Conservation (phyloP, 176 grass and related monocot genomes). For the Phyllostachys edulis region DNA sequence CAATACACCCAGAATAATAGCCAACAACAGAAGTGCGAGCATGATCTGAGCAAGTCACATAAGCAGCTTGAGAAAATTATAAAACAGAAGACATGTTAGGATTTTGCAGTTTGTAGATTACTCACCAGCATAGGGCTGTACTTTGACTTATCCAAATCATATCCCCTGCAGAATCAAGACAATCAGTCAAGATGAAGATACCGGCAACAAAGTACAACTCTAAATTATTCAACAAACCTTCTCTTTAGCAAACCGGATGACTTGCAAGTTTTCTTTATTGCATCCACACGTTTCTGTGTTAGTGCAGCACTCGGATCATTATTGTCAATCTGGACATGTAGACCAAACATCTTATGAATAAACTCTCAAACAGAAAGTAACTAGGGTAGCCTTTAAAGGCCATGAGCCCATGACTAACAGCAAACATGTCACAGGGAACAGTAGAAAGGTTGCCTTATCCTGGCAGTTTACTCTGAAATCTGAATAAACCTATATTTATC, state of each 20-base stretch:
- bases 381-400: neutral
- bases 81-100: neutral
- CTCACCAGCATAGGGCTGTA: slow-evolving; percentile 69
- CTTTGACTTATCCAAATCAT: slow-evolving; percentile 49
- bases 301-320: slow-evolving; percentile 65
- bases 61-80: slow-evolving; percentile 25
- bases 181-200: slow-evolving; percentile 10
- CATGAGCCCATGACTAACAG: neutral
- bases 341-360: neutral
- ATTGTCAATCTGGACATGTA: slow-evolving; percentile 47
- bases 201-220: neutral
- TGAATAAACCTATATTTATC: neutral
- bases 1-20: slow-evolving; percentile 59
- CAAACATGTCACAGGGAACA: neutral
- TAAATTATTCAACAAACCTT: slow-evolving; percentile 56
- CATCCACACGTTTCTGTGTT: slow-evolving; percentile 53
- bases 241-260: slow-evolving; percentile 62
- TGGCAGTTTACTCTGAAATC: neutral
- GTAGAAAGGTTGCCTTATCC: neutral
- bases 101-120: slow-evolving; percentile 1
- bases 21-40: slow-evolving; percentile 53
- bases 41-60: slow-evolving; percentile 48
- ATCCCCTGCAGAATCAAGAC: slow-evolving; percentile 45
- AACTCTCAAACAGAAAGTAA: no score
- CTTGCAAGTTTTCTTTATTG: slow-evolving; percentile 72